These are phyloP conservation scores for Diplotaxis tenuifolia DNA, from an alignment of 345 rosid species.

Conservation along the genomic window DNA sequence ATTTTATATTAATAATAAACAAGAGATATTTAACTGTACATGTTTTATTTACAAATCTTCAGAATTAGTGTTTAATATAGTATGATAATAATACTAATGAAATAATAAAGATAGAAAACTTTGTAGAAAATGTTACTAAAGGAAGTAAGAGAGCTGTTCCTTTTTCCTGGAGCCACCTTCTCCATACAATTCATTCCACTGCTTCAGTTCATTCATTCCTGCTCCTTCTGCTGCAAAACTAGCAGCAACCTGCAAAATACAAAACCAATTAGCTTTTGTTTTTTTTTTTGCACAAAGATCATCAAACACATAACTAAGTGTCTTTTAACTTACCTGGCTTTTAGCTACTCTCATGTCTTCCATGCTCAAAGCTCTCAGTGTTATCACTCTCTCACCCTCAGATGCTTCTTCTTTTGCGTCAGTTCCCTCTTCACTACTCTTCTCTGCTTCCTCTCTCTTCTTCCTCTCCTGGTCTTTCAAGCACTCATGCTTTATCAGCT, in stretches of 20 bases:
- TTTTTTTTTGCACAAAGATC: neutral
- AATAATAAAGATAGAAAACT: neutral
- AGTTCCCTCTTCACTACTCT: constrained; percentile 44
- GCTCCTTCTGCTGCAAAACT: constrained; percentile 87
- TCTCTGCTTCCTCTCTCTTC: constrained; percentile 57
- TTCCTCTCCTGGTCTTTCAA: constrained; percentile 51
- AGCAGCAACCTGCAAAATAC: constrained; percentile 69
- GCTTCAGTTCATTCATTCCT: constrained; percentile 76
- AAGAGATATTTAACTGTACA: constrained; percentile 13
- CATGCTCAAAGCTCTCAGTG: constrained; percentile 74
- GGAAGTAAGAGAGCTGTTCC: constrained; percentile 84
- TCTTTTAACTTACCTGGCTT: constrained; percentile 59
- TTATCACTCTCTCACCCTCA: constrained; percentile 59
- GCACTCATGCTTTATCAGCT: constrained; percentile 80
- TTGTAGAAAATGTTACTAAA: constrained; percentile 38
- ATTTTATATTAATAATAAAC: constrained; percentile 1
- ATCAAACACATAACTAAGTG: constrained; percentile 9
- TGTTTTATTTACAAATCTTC: constrained; percentile 25
- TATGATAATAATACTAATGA: constrained; percentile 3
- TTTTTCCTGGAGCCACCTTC: constrained; percentile 97
- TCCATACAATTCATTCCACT: constrained; percentile 88
- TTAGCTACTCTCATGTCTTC: constrained; percentile 94
- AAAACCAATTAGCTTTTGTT: neutral
- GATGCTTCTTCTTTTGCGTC: constrained; percentile 51
- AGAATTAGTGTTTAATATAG: constrained; percentile 5